These are phyloP conservation scores for Berberis vulgaris DNA, from an alignment of 164 flowering plant genomes.

Conservation along the genomic window DNA sequence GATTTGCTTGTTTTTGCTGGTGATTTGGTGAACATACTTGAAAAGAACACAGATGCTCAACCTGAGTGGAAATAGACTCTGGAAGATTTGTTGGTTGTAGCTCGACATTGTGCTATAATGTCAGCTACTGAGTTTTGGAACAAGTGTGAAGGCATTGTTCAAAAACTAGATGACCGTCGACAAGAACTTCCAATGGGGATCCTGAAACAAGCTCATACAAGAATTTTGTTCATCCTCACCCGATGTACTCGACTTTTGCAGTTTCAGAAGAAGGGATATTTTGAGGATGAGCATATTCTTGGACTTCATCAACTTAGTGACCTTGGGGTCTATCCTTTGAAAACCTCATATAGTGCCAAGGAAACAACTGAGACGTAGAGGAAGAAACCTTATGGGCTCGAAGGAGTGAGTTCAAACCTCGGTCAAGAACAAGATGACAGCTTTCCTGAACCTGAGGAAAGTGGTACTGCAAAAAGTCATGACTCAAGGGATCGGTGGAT, in stretches of 20 bases:
- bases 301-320: slow-evolving; percentile 88
- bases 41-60: slow-evolving; percentile 42
- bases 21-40: slow-evolving; percentile 69
- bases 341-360: slow-evolving; percentile 25
- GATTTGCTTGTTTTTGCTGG: slow-evolving; percentile 84
- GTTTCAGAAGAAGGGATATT: slow-evolving; percentile 74
- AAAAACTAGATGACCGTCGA: slow-evolving; percentile 80
- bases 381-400: slow-evolving; percentile 30
- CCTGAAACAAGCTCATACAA: slow-evolving; percentile 75
- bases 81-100: slow-evolving; percentile 76
- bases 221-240: slow-evolving; percentile 88
- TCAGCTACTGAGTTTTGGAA: slow-evolving; percentile 78
- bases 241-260: slow-evolving; percentile 88
- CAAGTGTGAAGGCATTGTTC: slow-evolving; percentile 88
- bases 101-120: slow-evolving; percentile 80
- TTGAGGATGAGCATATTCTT: slow-evolving; percentile 62
- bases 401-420: slow-evolving; percentile 15
- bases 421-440: slow-evolving; percentile 23
- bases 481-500: slow-evolving; percentile 70
- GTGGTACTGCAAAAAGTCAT: slow-evolving; percentile 55
- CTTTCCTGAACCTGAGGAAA: slow-evolving; percentile 35
- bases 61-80: slow-evolving; percentile 65
- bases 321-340: slow-evolving; percentile 70
- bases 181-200: slow-evolving; percentile 85
- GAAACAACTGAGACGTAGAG: slow-evolving; percentile 26